A percentile compares a stretch with the other conserved stretches of the same genome.
Conservation (phyloP, 2,329 filamentous ascomycete species). For the Colletotrichum agaves region DNA sequence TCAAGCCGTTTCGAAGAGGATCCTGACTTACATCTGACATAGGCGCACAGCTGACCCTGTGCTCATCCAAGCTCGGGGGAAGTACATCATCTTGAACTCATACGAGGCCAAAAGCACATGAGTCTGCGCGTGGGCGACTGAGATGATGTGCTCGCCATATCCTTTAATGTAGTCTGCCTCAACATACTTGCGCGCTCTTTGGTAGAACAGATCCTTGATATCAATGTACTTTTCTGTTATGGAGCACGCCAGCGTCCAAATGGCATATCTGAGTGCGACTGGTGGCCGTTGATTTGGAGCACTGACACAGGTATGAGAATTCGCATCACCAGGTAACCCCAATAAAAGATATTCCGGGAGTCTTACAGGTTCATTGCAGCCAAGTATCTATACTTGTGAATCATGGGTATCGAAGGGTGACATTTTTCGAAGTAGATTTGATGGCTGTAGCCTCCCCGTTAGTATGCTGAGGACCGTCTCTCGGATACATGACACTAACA, state of each 20-base stretch:
- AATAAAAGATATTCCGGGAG: background rate
- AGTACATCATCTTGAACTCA: slow-evolving; percentile 98
- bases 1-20: background rate
- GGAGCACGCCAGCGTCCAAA: slow-evolving; percentile 94
- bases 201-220: slow-evolving; percentile 89
- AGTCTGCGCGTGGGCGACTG: slow-evolving; percentile 85
- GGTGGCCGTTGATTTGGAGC: slow-evolving; percentile 88
- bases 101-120: slow-evolving; percentile 84
- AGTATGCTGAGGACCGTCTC: background rate
- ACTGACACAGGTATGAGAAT: slow-evolving; percentile 47
- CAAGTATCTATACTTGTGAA: slow-evolving; percentile 88
- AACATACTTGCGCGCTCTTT: slow-evolving; percentile 87
- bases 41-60: slow-evolving; percentile 84
- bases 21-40: slow-evolving; percentile 76
- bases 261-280: slow-evolving; percentile 89
- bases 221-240: slow-evolving; percentile 83
- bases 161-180: slow-evolving; percentile 92
- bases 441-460: slow-evolving; percentile 62
- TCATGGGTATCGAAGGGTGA: slow-evolving; percentile 86
- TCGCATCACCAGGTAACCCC: background rate
- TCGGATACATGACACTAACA: slow-evolving; percentile 62
- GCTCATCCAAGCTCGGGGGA: slow-evolving; percentile 94
- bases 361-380: slow-evolving; percentile 84
- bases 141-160: slow-evolving; percentile 89
- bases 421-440: slow-evolving; percentile 92